Conservation (phyloP, 768 basidiomycete species). For the Psilocybe tampanensis region DNA sequence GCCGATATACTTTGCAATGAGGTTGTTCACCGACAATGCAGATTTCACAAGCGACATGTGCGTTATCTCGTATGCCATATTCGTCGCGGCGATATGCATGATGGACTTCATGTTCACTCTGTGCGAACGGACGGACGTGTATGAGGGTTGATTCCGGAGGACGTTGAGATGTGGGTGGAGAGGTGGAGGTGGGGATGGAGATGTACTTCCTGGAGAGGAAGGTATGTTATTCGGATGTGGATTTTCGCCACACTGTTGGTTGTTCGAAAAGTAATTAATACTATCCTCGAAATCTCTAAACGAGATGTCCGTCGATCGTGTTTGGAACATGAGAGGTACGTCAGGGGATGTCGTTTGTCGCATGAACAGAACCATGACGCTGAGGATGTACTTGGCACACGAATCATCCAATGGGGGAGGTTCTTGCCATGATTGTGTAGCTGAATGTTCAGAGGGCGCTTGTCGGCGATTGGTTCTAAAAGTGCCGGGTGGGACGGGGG, state of each 20-base stretch:
- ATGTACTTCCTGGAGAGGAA: not conserved
- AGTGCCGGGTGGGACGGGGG: constrained; percentile 36
- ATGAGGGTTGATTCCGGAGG: constrained; percentile 45
- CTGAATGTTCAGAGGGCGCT: constrained; percentile 46
- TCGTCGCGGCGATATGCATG: constrained; percentile 40
- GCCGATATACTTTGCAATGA: constrained; percentile 73
- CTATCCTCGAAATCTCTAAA: constrained; percentile 74
- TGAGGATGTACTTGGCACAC: constrained; percentile 79
- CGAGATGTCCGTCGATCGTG: constrained; percentile 59
- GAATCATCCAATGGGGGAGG: constrained; percentile 77
- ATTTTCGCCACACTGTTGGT: not conserved
- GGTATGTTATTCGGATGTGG: not conserved
- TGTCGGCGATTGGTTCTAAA: constrained; percentile 28
- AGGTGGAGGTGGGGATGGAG: not conserved
- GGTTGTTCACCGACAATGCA: constrained; percentile 52
- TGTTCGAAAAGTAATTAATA: constrained; percentile 13
- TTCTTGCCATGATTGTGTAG: constrained; percentile 55
- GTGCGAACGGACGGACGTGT: constrained; percentile 39
- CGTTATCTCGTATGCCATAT: constrained; percentile 59
- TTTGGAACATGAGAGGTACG: constrained; percentile 54
- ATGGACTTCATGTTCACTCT: constrained; percentile 41
- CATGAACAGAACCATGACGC: constrained; percentile 82
- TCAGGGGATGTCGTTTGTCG: constrained; percentile 68
- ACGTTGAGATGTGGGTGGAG: constrained; percentile 1
- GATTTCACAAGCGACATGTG: constrained; percentile 62